Base-by-base conservation (phyloP, 2,329 filamentous ascomycete genomes). In the Colletotrichum graminicola region DNA sequence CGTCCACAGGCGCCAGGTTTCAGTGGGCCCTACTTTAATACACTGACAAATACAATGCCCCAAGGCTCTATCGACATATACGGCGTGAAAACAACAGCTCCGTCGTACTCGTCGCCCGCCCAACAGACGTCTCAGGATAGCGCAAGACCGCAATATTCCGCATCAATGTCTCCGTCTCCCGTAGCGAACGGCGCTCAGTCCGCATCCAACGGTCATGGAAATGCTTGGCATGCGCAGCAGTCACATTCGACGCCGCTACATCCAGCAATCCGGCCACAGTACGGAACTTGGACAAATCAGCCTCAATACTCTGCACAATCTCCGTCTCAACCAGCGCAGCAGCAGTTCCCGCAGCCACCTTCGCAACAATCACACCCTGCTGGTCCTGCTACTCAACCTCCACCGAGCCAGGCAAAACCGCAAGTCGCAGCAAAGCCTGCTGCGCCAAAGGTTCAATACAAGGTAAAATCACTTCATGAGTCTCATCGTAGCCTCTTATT, bases 261-360 rank as follows among this genome's bases (percentile, higher is more conserved):
- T 71, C 82, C 82, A 45, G 81, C 82, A 29, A 82, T 81, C 59
- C 78, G 80, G 56, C 79, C 76, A 29, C 77, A 79, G 66, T 78
- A 77, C 63, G 76, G 73, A 6, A 55, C 68, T 1, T 76, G 71
- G 72, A 66, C 72, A 34, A 64, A 55, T 14, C 49, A 71, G 52
- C 52, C 67, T 16, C 60, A 57, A 26, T 64, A 29, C n/a, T 45
- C 45, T 26, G 41, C 45, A 34, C 69, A 63, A n/a, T 49, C 61
- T 43, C 16, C 34, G 23, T 36, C 45, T 10, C 57, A 67, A 49
- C 16, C 26, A 18, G 67, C 65, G 66, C 62, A 77, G 74, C 51
- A 75, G 73, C 60, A 78, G 75, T 47, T 75, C 74, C 2, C 76
- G 10, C 66, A 76, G 62, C 74, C 74, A 16, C 66, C 74, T 8